Evolutionary conservation across 2,329 filamentous ascomycete genomes (phyloP), one percentile per base, ranked within the genome.

Genomic region (Xylaria polymorpha): DNA sequence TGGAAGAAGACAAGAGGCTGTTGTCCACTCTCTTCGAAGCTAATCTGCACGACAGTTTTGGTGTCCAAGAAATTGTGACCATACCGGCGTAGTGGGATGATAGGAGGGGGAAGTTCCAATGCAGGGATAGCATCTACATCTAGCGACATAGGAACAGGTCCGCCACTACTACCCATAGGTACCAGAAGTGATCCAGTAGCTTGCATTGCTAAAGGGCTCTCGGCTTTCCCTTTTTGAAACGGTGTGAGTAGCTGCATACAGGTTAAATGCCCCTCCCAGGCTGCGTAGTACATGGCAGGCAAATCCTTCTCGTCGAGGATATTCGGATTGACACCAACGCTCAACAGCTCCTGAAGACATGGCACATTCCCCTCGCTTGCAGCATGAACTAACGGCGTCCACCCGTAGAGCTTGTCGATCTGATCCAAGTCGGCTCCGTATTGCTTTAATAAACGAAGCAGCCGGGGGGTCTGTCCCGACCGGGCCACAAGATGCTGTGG

Each of bases 31-130:
- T 91, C 91, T 61, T 95, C 93, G 76, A 99, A 98, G 74, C 88
- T 93, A 72, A 99, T 92, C 76, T 98, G 93, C 14, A 99, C 90
- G 72, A 98, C 97, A 0, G 94, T 97, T 83, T 98, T 99, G 37
- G 94, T 97, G 77, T 99, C 96, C 43, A 99, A 86, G 85, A 99
- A 99, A 80, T 98, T 99, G 83, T 99, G 96, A 18, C 96, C 96
- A 76, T 99, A 99, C 75, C 96, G 89, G 74, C 96, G 89, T 57
- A 98, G 85, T 0, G 96, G 96, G 73, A 99, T 98, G 72, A 99
- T 98, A 0, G 96, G 96, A 22, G 96, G 96, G 25, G 96, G 96
- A 14, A 99, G 86, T 74, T 95, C 94, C 39, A 99, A 90, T 72
- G 94, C 89, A 1, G 96, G 96, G 65, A 99, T 99, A 1, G 92